Conservation (phyloP, 2,329 filamentous ascomycete species). For the Fusarium sambucinum region DNA sequence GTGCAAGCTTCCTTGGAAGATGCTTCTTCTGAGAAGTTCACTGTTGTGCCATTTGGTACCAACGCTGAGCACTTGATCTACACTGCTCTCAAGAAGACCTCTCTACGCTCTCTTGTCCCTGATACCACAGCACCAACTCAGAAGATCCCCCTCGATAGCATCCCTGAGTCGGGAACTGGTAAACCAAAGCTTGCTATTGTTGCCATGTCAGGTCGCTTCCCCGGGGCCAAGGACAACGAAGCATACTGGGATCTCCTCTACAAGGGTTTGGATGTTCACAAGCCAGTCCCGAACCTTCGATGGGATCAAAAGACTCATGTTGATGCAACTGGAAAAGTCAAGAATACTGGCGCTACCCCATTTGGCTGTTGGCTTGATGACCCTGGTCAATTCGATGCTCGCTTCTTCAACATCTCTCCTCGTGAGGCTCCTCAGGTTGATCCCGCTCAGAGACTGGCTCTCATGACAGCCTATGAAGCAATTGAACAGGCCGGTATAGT, state of each 20-base stretch:
- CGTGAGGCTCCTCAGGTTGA: slow-evolving; percentile 60
- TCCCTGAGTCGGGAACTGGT: background rate
- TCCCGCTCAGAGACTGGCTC: slow-evolving; percentile 73
- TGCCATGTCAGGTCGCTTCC: slow-evolving; percentile 74
- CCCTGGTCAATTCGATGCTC: slow-evolving; percentile 74
- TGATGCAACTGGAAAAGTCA: slow-evolving; percentile 70
- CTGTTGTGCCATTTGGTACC: slow-evolving; percentile 15
- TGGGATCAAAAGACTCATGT: slow-evolving; percentile 42
- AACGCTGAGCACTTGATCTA: slow-evolving; percentile 40
- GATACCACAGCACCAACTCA: accelerated
- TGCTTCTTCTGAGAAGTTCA: slow-evolving; percentile 16
- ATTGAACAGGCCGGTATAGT: slow-evolving; percentile 76
- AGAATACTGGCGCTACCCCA: slow-evolving; percentile 66
- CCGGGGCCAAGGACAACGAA: slow-evolving; percentile 68
- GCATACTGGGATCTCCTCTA: slow-evolving; percentile 74
- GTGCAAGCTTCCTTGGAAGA: slow-evolving; percentile 12
- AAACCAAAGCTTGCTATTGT: slow-evolving; percentile 64
- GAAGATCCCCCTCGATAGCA: accelerated
- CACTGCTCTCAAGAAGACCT: slow-evolving; percentile 37
- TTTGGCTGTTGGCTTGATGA: slow-evolving; percentile 68
- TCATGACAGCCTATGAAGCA: slow-evolving; percentile 76
- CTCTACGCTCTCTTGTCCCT: slow-evolving; percentile 26
- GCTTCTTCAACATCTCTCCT: slow-evolving; percentile 79
- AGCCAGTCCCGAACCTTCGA: slow-evolving; percentile 57
- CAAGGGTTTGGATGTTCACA: slow-evolving; percentile 73